Evolutionary conservation across 257 asterid species (phyloP), one percentile per base, ranked within the genome.

Genomic region (Forsythia suspensa): DNA sequence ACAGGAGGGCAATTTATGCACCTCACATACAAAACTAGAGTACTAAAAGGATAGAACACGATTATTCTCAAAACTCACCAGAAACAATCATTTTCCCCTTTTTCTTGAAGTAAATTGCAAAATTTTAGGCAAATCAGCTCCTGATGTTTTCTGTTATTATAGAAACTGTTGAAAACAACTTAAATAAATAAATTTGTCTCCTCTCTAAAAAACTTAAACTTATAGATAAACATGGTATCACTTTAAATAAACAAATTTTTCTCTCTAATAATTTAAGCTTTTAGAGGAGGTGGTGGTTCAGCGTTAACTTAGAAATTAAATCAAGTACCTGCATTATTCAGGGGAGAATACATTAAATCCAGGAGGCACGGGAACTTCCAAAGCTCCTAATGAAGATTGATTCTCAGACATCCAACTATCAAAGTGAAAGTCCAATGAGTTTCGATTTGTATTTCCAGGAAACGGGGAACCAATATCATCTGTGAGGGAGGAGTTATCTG

Each of bases 391-490:
- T 52, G 83, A 80, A 70, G 84, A 68, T 68, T 77, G 79, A 80
- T 84, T 59, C 59, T 76, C 92, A 18, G 71, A 84, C 75, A 77
- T 68, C 91, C 92, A 91, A 75, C 74, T 41, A 44, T 80, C 89
- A 48, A 85, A 83, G 36, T 42, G 71, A 37, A 84, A 80, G 78
- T 83, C 87, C 39, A 81, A 46, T 1, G 80, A 24, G 52, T 78
- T 81, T 29, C 83, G 70, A 70, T 57, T 69, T 67, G 61, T 59
- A 82, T 78, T 83, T 70, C 51, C 80, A 16, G 86, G 78, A 74
- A 82, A 79, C 80, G 70, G 89, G 46, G 81, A 79, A 73, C 42
- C 76, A 40, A 52, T 66, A 78, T 82, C 82, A 68, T 72, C 36
- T 44, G 44, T 24, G 38, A 51, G 73, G 61, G 84, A 69, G 43